Base-by-base conservation (phyloP, 2,329 filamentous ascomycete species). In the Aspergillus melleus region DNA sequence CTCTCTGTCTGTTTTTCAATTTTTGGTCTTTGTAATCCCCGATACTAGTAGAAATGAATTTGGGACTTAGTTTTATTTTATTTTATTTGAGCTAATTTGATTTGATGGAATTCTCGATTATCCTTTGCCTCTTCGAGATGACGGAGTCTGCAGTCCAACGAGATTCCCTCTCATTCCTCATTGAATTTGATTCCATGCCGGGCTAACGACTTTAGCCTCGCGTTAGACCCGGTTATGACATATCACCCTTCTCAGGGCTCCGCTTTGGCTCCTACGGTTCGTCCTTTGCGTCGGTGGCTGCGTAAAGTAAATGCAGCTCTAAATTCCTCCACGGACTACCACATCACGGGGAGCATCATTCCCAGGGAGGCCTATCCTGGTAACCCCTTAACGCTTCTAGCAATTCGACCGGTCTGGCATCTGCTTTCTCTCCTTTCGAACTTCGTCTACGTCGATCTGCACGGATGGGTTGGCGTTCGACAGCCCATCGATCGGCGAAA, bases 381-480 rank as follows among this genome's bases (percentile, higher is more conserved):
- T 4, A 10, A 30, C 16, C 20, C 20, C 24, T 16, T 10, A 19
- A 16, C 49, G 12, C 24, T 30, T 10, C 24, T 22, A 36, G 30
- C 16, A 12, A 9, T 8, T 20, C 30, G 30, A n/a, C 30, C 12
- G 29, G 29, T 6, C 14, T 42, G 36, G 6, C 36, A 5, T n/a
- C 36, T n/a, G 14, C 30, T 32, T 14, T 12, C 5, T 14, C 16
- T 8, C 36, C 36, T 12, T n/a, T 12, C 36, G 5, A 14, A n/a
- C 14, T n/a, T 42, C 36, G 36, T n/a, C 14, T 30, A 54, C 22
- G 49, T 8, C 29, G 59, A 64, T 61, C 61, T 62, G 51, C 63
- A 65, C 59, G 61, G 55, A 58, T 59, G 39, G 53, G 32, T 24
- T 58, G 50, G 30, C 12, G 19, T 16, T 47, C 44, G 50, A 26